Percentiles rank a stretch among this genome's conserved stretches.
phyloP scores from a whole-genome alignment of 805 yeast genomes.

The Metschnikowia peoriensis region DNA sequence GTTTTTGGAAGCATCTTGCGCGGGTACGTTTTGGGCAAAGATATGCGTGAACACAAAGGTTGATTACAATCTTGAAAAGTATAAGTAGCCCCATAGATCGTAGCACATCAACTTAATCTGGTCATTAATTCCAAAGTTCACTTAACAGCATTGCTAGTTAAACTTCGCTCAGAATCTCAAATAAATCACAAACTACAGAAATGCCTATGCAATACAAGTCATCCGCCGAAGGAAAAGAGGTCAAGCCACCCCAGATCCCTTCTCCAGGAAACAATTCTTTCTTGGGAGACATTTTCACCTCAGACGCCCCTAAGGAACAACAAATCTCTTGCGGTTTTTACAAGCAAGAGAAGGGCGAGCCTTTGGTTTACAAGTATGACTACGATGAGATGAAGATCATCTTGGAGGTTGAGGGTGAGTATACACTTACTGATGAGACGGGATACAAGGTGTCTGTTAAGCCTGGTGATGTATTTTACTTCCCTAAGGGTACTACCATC shows the following conservation, averaged over 20 bases:
- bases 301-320: slow-evolving; percentile 58
- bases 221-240: slow-evolving; percentile 49
- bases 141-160: slow-evolving; percentile 1
- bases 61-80: not conserved
- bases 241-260: slow-evolving; percentile 58
- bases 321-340: slow-evolving; percentile 68
- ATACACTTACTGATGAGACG: slow-evolving; percentile 59
- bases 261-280: slow-evolving; percentile 68
- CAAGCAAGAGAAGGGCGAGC: slow-evolving; percentile 65
- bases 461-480: slow-evolving; percentile 68
- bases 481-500: slow-evolving; percentile 65
- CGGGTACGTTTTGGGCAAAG: slow-evolving; percentile 4
- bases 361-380: slow-evolving; percentile 62
- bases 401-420: slow-evolving; percentile 66
- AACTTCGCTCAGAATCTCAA: slow-evolving; percentile 1
- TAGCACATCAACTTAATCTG: not conserved
- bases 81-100: slow-evolving; percentile 3
- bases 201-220: slow-evolving; percentile 60
- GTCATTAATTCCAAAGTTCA: not conserved
- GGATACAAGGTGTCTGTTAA: slow-evolving; percentile 55
- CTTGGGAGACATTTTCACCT: slow-evolving; percentile 63
- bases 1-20: slow-evolving; percentile 1
- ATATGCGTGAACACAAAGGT: slow-evolving; percentile 8
- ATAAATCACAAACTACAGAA: slow-evolving; percentile 16
- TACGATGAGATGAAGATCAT: slow-evolving; percentile 70